Percentiles rank a stretch among this genome's conserved stretches.
phyloP scores from a whole-genome alignment of 495 filamentous ascomycete genomes.

The Aspergillus avenaceus region DNA sequence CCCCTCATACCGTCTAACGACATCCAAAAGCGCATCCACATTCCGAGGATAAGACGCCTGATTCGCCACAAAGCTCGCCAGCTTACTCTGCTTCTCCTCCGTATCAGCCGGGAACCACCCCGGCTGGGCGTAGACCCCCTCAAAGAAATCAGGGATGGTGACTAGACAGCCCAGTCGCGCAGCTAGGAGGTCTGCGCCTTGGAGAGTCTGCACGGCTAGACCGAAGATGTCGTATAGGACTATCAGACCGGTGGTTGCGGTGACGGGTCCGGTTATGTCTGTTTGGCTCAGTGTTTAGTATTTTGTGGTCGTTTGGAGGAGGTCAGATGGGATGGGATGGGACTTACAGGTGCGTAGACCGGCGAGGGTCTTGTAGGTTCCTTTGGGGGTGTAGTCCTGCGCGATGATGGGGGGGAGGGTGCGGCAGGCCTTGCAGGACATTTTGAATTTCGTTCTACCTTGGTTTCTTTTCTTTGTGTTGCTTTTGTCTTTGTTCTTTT shows the following conservation, averaged over 20 bases:
- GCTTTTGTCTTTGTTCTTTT: no score
- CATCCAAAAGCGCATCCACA: constrained; percentile 19
- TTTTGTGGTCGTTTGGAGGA: neutral
- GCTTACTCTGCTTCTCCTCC: constrained; percentile 36
- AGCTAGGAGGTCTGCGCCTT: constrained; percentile 53
- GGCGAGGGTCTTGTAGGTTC: constrained; percentile 57
- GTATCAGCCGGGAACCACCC: constrained; percentile 37
- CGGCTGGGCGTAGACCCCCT: constrained; percentile 27
- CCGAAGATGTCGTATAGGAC: constrained; percentile 56
- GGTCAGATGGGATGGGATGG: neutral
- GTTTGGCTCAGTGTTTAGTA: no score
- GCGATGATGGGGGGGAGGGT: constrained; percentile 65
- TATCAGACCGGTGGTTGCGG: constrained; percentile 37
- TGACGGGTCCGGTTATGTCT: constrained; percentile 42
- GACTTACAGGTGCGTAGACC: constrained; percentile 65
- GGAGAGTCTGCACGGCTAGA: constrained; percentile 43
- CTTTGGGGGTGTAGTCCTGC: constrained; percentile 60
- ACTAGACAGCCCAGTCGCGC: constrained; percentile 30
- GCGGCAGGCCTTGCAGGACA: constrained; percentile 60
- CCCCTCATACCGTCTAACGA: constrained; percentile 18
- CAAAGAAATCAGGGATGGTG: constrained; percentile 46
- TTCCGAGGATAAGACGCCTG: constrained; percentile 22
- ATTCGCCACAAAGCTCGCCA: constrained; percentile 24
- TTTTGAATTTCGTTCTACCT: no score
- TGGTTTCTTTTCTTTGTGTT: no score